Evolutionary conservation across 208 protist species (phyloP), one percentile per base, ranked within the genome.

Genomic region (Acanthamoeba castellanii): DNA sequence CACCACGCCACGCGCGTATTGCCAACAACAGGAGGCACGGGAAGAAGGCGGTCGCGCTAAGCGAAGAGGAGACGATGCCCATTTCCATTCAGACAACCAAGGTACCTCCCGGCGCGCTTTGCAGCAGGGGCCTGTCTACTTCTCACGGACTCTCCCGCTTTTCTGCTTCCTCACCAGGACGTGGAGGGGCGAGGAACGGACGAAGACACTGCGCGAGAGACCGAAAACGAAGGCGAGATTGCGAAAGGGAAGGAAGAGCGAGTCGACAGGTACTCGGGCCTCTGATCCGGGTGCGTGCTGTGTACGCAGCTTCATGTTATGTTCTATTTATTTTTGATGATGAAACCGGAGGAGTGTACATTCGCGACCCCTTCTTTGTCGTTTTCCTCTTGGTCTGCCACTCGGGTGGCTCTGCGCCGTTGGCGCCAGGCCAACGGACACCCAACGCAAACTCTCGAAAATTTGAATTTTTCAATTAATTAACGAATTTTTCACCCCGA

Each of bases 51-150:
- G 55, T 25, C 16, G 55, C 55, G 22, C 20, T 61, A 9, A 61
- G 22, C 30, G 32, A 30, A 32, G 68, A 76, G 27, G 68, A 76
- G 32, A 76, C 68, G 2, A 30, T 13, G 68, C 68, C 68, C 20
- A 76, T 76, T 20, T 76, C 68, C 27, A 76, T 76, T 76, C 68
- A 76, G 27, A 37, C 68, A 16, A 76, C 68, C 68, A 30, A 30
- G 68, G 68, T 76, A 61, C 22, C 22, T 25, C 55, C 18, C 55
- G 20, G 13, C 0, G 13, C 47, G 14, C 47, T 50, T 50, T 13
- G 47, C 14, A 16, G 47, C 13, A 50, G 47, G 47, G 47, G 37
- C 45, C 45, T 16, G 47, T 50, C 47, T 50, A 50, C 13, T 50
- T 16, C 14, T 50, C 11, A 50, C 47, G 45, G 45, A 50, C 47